Evolutionary conservation across 306 rosid species (phyloP).

Genomic region (Acacia confusa): DNA sequence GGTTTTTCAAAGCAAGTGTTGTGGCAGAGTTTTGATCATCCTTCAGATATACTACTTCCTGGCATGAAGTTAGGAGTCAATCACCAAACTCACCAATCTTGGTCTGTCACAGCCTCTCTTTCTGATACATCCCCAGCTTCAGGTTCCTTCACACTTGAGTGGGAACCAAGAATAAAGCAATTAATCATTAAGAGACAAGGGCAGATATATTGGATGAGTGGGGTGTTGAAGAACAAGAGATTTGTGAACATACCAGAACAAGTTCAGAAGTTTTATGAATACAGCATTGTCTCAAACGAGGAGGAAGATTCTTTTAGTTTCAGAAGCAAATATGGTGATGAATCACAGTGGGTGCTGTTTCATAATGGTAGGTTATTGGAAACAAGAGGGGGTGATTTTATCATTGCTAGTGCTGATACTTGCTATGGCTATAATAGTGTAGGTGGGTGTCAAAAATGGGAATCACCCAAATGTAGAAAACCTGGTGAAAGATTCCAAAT

Average conservation of each 20-base stretch:
- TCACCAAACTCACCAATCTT: neutral
- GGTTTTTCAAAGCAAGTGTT: neutral
- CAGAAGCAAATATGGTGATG: neutral
- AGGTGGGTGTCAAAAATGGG: constrained; percentile 15
- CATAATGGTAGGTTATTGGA: constrained; percentile 15
- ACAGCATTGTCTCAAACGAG: neutral
- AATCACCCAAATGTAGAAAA: constrained; percentile 12
- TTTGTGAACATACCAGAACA: neutral
- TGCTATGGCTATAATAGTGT: constrained; percentile 23
- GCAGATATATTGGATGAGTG: neutral
- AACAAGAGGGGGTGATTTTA: neutral
- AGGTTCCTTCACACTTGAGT: neutral
- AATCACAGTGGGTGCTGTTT: constrained; percentile 9
- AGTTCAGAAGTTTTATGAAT: neutral
- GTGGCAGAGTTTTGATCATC: constrained; percentile 33
- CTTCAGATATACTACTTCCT: neutral
- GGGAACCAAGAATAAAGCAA: neutral
- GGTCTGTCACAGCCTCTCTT: neutral
- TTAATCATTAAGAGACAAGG: neutral
- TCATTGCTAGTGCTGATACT: neutral
- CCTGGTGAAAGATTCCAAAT: neutral
- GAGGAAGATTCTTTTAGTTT: constrained; percentile 20
- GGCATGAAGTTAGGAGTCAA: neutral
- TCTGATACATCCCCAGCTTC: neutral
- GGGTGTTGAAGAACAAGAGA: neutral